phyloP scores from a whole-genome alignment of 805 yeast species.

The Wickerhamomyces canadensis region DNA sequence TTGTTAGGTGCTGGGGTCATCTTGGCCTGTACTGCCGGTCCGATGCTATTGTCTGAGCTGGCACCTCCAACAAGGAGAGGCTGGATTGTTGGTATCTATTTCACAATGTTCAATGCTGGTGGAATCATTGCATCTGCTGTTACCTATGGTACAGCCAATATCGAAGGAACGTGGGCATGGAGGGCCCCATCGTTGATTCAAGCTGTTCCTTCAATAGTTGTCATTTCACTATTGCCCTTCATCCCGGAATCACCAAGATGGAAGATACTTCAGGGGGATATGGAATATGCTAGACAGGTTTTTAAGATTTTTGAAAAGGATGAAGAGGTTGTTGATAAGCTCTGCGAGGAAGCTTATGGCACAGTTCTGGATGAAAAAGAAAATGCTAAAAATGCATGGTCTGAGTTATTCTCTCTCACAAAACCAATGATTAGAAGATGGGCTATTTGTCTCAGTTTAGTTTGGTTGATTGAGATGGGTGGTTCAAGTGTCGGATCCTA shows the following conservation, averaged over 20 bases:
- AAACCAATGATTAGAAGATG: constrained; percentile 10
- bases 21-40: constrained; percentile 7
- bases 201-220: constrained; percentile 18
- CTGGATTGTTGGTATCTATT: constrained; percentile 18
- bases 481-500: constrained; percentile 12
- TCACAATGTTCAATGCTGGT: constrained; percentile 26
- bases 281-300: constrained; percentile 10
- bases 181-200: constrained; percentile 24
- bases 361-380: constrained; percentile 2
- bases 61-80: constrained; percentile 9
- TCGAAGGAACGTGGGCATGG: constrained; percentile 27
- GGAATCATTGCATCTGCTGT: constrained; percentile 26
- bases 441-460: constrained; percentile 3
- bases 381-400: constrained; percentile 3
- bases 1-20: constrained; percentile 8
- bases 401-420: constrained; percentile 4
- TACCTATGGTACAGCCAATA: constrained; percentile 24
- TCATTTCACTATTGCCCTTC: constrained; percentile 13
- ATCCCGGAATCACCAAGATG: constrained; percentile 12
- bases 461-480: constrained; percentile 12
- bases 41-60: constrained; percentile 6
- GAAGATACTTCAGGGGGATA: constrained; percentile 6
- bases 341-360: not conserved
- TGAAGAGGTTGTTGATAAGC: constrained; percentile 2
- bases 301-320: constrained; percentile 4